A percentile compares a stretch with the other conserved stretches of the same genome.
phyloP scores from a whole-genome alignment of 2,329 filamentous ascomycete species.

The Apiospora kogelbergensis region DNA sequence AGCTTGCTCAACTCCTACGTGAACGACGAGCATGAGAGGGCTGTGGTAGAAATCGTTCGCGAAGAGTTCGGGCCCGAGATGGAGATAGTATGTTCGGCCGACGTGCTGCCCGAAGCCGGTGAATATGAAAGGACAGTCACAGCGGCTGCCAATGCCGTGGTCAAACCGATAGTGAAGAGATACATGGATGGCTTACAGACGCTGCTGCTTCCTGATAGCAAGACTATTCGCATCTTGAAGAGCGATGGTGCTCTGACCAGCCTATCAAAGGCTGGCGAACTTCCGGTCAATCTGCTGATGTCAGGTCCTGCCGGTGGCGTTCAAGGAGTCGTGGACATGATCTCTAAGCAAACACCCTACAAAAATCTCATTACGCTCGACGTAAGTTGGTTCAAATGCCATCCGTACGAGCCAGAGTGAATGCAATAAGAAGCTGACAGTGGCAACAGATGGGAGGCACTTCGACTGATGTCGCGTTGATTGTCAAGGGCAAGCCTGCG shows the following conservation, averaged over 20 bases:
- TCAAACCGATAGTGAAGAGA: conserved; percentile 46
- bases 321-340: conserved; percentile 45
- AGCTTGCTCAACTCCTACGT: conserved; percentile 47
- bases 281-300: conserved; percentile 50
- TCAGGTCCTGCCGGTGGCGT: conserved; percentile 51
- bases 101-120: conserved; percentile 46
- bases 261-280: conserved; percentile 41
- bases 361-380: conserved; percentile 50
- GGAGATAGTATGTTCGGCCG: conserved; percentile 44
- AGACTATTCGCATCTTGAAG: conserved; percentile 48
- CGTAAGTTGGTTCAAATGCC: not conserved
- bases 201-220: conserved; percentile 38
- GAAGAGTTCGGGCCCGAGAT: conserved; percentile 43
- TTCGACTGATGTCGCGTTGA: conserved; percentile 46
- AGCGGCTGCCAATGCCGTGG: conserved; percentile 45
- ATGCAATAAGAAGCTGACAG: not conserved
- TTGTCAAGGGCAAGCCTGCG: conserved; percentile 41
- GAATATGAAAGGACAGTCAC: conserved; percentile 51
- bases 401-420: no score
- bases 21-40: conserved; percentile 41
- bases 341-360: conserved; percentile 44
- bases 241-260: conserved; percentile 49
- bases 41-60: conserved; percentile 36
- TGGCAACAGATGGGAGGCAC: conserved; percentile 43
- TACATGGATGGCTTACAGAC: conserved; percentile 42